These are phyloP conservation scores for Alternaria novae-zelandiae DNA, from an alignment of 2,329 filamentous ascomycete species.

Conservation along the genomic window DNA sequence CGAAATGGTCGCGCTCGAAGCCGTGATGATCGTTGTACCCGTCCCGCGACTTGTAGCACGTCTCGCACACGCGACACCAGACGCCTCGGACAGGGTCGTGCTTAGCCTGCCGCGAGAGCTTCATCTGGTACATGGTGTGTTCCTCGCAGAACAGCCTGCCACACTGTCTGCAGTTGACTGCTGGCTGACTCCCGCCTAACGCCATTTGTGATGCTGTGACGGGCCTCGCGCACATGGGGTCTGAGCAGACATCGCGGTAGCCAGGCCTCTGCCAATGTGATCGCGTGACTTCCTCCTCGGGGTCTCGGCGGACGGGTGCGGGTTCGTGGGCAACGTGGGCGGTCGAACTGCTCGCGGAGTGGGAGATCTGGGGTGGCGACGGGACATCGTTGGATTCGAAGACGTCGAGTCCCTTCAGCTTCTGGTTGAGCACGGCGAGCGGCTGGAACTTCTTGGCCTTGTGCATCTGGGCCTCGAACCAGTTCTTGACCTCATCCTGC, in stretches of 20 bases:
- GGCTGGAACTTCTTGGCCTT: conserved; percentile 95
- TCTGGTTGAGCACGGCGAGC: conserved; percentile 89
- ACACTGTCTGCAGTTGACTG: conserved; percentile 91
- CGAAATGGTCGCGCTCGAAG: conserved; percentile 72
- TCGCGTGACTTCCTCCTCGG: conserved; percentile 87
- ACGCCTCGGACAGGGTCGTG: conserved; percentile 89
- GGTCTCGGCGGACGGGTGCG: conserved; percentile 61
- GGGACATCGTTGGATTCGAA: conserved; percentile 88
- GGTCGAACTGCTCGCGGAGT: conserved; percentile 38
- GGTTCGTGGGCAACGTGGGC: conserved; percentile 42
- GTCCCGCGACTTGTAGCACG: conserved; percentile 96
- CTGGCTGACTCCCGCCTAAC: conserved; percentile 79
- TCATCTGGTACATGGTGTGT: conserved; percentile 99
- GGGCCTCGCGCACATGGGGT: conserved; percentile 74
- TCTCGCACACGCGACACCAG: conserved; percentile 97
- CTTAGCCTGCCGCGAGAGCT: conserved; percentile 83
- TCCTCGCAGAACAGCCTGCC: conserved; percentile 94
- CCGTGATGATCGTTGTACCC: conserved; percentile 92
- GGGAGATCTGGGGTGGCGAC: conserved; percentile 47
- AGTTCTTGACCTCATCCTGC: conserved; percentile 94
- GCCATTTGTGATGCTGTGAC: conserved; percentile 59
- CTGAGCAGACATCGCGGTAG: conserved; percentile 80
- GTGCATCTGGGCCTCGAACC: conserved; percentile 93
- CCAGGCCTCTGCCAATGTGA: conserved; percentile 86
- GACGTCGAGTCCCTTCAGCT: conserved; percentile 87